Evolutionary conservation across 1,139 yeast species (phyloP).

Genomic region (Cylindricascospora bacillispora): DNA sequence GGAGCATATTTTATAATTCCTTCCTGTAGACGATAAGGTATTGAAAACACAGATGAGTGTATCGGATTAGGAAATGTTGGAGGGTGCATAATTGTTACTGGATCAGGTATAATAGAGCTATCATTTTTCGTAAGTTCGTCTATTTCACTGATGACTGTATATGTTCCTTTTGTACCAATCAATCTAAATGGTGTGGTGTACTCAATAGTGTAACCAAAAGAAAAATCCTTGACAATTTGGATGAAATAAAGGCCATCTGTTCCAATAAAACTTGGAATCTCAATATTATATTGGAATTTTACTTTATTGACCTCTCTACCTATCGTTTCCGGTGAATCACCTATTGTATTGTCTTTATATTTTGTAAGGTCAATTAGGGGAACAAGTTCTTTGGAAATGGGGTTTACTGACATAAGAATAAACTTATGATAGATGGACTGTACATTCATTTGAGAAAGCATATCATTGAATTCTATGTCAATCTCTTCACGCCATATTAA

Average conservation of each 20-base stretch:
- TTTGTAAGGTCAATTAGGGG: too few relatives aligned
- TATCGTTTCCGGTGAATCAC: too few relatives aligned
- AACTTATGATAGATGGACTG: too few relatives aligned
- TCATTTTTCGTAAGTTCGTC: slow-evolving; percentile 23
- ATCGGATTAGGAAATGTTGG: slow-evolving; percentile 5
- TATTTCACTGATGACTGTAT: slow-evolving; percentile 34
- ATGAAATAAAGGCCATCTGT: slow-evolving; percentile 53
- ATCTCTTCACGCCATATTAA: too few relatives aligned
- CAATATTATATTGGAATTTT: slow-evolving; percentile 33
- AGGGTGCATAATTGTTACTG: not conserved
- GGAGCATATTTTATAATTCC: slow-evolving; percentile 68
- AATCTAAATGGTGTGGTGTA: slow-evolving; percentile 55
- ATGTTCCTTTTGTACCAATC: slow-evolving; percentile 30
- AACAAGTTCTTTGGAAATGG: too few relatives aligned
- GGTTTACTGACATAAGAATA: too few relatives aligned
- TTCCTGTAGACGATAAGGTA: slow-evolving; percentile 59
- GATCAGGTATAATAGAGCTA: slow-evolving; percentile 8
- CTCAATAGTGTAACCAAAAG: slow-evolving; percentile 42
- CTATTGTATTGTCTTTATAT: too few relatives aligned
- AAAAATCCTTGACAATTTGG: slow-evolving; percentile 43
- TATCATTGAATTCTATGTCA: too few relatives aligned
- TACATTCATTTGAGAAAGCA: too few relatives aligned
- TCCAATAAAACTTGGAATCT: slow-evolving; percentile 33
- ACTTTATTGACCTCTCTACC: too few relatives aligned
- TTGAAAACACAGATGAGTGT: slow-evolving; percentile 30